A percentile compares a stretch with the other conserved stretches of the same genome.
Evolutionary conservation across 176 grass and related monocot species (phyloP).

Genomic region (Hordeum marinum): DNA sequence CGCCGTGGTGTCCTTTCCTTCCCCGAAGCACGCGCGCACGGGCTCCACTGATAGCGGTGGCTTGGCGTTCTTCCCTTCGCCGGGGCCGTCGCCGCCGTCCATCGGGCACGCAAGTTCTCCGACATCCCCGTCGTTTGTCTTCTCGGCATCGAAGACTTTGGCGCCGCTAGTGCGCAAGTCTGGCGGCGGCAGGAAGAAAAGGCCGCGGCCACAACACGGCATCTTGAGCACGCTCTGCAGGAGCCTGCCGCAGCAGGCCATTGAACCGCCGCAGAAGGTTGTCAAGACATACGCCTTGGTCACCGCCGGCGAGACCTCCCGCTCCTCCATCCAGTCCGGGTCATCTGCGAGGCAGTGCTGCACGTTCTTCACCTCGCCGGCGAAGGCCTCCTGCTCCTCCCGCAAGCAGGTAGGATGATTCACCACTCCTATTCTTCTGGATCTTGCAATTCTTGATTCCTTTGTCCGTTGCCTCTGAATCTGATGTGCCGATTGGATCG

Average conservation of each 20-base stretch:
- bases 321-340: background rate
- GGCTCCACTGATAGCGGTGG: background rate
- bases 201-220: background rate
- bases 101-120: background rate
- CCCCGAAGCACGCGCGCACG: background rate
- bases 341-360: constrained; percentile 3
- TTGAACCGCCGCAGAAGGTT: background rate
- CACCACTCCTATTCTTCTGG: background rate
- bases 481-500: background rate
- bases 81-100: background rate
- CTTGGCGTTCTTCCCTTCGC: background rate
- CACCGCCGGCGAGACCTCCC: constrained; percentile 6
- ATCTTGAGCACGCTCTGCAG: background rate
- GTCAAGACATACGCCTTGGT: background rate
- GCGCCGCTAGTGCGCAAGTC: background rate
- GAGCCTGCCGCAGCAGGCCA: background rate
- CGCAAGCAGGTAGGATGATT: background rate
- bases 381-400: background rate
- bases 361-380: background rate
- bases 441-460: background rate
- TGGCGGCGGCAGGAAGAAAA: background rate
- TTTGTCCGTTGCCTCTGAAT: background rate
- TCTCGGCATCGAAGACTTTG: background rate
- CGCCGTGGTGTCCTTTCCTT: background rate
- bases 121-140: background rate